Conservation (phyloP, 2,329 filamentous ascomycete species). For the Colletotrichum orbiculare region DNA sequence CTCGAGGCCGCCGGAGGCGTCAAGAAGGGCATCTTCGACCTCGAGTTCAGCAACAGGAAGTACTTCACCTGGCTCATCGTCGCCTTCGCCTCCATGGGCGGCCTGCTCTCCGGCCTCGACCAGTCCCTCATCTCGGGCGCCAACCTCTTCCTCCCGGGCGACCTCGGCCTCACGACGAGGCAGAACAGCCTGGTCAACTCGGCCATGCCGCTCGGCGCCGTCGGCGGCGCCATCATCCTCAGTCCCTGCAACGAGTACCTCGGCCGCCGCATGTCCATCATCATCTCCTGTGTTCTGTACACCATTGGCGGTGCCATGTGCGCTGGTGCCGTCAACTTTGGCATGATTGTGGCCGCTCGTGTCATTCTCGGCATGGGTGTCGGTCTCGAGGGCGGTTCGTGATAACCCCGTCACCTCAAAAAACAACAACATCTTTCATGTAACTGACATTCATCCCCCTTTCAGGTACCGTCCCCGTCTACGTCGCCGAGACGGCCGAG, state of each 20-base stretch:
- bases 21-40: constrained; percentile 59
- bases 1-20: constrained; percentile 42
- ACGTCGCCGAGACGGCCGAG: constrained; percentile 79
- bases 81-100: constrained; percentile 80
- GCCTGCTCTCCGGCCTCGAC: constrained; percentile 77
- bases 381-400: constrained; percentile 71
- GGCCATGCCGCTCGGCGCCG: constrained; percentile 77
- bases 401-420: too few species aligned
- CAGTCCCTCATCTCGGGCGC: constrained; percentile 80
- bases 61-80: constrained; percentile 75
- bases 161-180: constrained; percentile 63
- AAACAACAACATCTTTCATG: too few species aligned
- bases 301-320: constrained; percentile 76
- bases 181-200: constrained; percentile 76
- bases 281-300: constrained; percentile 76
- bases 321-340: constrained; percentile 75
- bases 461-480: constrained; percentile 74
- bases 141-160: constrained; percentile 72
- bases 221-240: constrained; percentile 75
- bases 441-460: too few species aligned
- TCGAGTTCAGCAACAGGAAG: constrained; percentile 71
- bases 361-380: constrained; percentile 78
- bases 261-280: constrained; percentile 75
- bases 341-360: constrained; percentile 75
- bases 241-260: constrained; percentile 75